Percentiles rank a stretch among this genome's conserved stretches.
Evolutionary conservation across 768 basidiomycete genomes (phyloP).

Genomic region (Exidia glandulosa): DNA sequence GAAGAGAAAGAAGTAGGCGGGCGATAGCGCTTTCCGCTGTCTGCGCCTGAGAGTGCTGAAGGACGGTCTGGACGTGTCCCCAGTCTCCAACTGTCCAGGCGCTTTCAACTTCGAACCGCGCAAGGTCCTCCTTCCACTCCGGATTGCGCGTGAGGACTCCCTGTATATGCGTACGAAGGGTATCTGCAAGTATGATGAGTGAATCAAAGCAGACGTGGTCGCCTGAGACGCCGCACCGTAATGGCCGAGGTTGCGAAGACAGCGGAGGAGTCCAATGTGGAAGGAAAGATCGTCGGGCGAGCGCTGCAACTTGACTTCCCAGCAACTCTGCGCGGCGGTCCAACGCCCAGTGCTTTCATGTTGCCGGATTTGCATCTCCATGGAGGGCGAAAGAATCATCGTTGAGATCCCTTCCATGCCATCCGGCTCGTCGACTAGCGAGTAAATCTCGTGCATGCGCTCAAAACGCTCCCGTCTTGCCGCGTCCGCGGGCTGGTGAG

Average conservation of each 20-base stretch:
- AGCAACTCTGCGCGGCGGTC: slow-evolving; percentile 98
- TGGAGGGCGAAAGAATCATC: slow-evolving; percentile 72
- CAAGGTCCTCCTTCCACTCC: slow-evolving; percentile 66
- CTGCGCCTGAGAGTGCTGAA: slow-evolving; percentile 33
- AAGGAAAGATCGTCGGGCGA: slow-evolving; percentile 80
- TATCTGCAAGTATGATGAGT: slow-evolving; percentile 43
- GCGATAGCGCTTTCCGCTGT: slow-evolving; percentile 64
- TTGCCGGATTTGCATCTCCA: slow-evolving; percentile 94
- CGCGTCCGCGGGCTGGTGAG: slow-evolving; percentile 25
- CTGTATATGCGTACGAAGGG: slow-evolving; percentile 84
- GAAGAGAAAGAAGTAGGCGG: slow-evolving; percentile 70
- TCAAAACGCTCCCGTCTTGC: slow-evolving; percentile 72
- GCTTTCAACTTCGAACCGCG: slow-evolving; percentile 83
- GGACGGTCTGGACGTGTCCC: slow-evolving; percentile 62
- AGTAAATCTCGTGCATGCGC: slow-evolving; percentile 89
- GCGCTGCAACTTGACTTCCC: slow-evolving; percentile 90
- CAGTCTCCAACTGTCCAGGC: slow-evolving; percentile 96
- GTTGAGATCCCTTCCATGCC: slow-evolving; percentile 98
- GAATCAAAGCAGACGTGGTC: neutral
- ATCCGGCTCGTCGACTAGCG: slow-evolving; percentile 92
- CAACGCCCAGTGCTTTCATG: slow-evolving; percentile 95
- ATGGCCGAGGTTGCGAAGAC: slow-evolving; percentile 89
- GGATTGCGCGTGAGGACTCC: slow-evolving; percentile 81
- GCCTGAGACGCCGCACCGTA: slow-evolving; percentile 64
- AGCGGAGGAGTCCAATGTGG: slow-evolving; percentile 83